Base-by-base conservation (phyloP, 2,329 filamentous ascomycete genomes). In the Neophaeococcomyces mojaviensis region DNA sequence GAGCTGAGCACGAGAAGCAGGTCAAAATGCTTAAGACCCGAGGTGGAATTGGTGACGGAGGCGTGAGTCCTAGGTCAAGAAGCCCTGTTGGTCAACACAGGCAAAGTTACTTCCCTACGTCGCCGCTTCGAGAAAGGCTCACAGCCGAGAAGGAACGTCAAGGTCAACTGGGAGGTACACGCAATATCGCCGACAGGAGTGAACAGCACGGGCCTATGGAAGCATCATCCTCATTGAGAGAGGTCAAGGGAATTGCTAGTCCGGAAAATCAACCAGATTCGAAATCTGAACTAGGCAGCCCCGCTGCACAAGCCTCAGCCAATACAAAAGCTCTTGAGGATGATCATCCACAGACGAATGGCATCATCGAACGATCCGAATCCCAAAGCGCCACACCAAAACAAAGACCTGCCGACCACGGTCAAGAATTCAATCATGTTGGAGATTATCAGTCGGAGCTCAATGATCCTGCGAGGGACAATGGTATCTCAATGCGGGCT, bases 1-100 rank as follows among this genome's bases (percentile, higher is more conserved):
- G 76, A 52, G 78, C 90, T 34, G 71, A 76, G 31, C 71, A 81
- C 40, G 82, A 84, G 55, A 78, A 81, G 59, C 69, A 52, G 41
- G 38, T 44, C 72, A 31, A 74, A 66, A 56, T 68, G 66, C 12
- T 59, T 64, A n/a, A 59, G 65, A 22, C 60, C 60, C 46, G 63
- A 55, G 47, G 64, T 58, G 33, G 59, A 7, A 39, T 38, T 22
- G 38, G 48, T 30, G 55, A 54, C 24, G 47, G 44, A 8, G 55
- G 51, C 24, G 48, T 57, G n/a, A 55, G 52, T 44, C 56, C 55
- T 15, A 49, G 55, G 19, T 54, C 53, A 12, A 52, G 47, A 26
- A 57, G 55, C 38, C 55, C 54, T 7, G 44, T 42, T 30, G 46
- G 43, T n/a, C 46, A 39, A 19, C 35, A 49, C 10, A 53, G 33